Base-by-base conservation (phyloP, 345 rosid genomes). In the Raphanus raphanistrum region DNA sequence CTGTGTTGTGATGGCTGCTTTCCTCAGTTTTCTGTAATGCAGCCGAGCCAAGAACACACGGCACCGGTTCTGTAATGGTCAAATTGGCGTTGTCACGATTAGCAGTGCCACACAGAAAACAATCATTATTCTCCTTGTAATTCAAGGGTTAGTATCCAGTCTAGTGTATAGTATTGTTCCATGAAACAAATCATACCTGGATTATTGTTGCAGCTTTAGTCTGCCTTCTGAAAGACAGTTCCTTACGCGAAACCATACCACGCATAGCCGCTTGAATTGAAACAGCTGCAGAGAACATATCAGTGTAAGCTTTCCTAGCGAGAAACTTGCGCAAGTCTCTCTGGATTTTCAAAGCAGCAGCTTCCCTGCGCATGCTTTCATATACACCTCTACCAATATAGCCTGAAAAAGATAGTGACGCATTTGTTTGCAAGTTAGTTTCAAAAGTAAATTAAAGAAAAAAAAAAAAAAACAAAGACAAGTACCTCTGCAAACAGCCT, bases 191-290 rank as follows among this genome's bases (percentile, higher is more conserved):
- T 60, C 25, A 58, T 79, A 88, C 99, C 94, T 95, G 96, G 79
- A 93, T 90, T 38, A 84, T 63, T 21, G 86, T 89, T 59, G 98
- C 92, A 64, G 95, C 97, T 80, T 64, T 88, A 59, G 90, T 84
- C 86, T 85, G 88, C 85, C 92, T 86, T 85, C 89, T 90, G 86
- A 88, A 87, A 59, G 76, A 85, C 38, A 91, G 76, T 74, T 95
- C 97, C 50, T 87, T 88, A 45, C 98, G 89, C 71, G 96, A 90
- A 84, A 83, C 93, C 94, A 93, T 93, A 79, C 98, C 99, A 74
- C 95, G 93, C 83, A 96, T 88, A 62, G 96, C 90, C 10, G 88
- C 80, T 79, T 96, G 98, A 82, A 96, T 84, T 55, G 82, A 86
- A 76, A 90, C 70, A 29, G 95, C 85, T 76, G 97, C 85, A 38